Percentiles rank a stretch among this genome's conserved stretches.
These are phyloP conservation scores for Eragrostis curvula DNA, from an alignment of 176 grass and related monocot genomes.

Conservation along the genomic window DNA sequence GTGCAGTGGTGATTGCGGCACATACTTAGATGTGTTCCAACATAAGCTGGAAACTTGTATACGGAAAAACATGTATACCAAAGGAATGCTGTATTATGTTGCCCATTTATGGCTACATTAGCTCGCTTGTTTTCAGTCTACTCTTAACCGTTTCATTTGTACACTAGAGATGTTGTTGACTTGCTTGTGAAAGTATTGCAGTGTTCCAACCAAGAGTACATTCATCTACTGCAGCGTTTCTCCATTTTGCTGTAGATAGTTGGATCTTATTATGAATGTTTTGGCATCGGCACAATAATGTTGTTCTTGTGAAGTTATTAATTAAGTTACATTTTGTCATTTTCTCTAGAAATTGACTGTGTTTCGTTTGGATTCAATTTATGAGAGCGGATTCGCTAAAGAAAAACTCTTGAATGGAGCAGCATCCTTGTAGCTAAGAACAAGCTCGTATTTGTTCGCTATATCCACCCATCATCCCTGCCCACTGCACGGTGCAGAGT, in stretches of 20 bases:
- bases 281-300: not conserved
- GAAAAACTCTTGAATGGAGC: not conserved
- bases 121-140: conserved; percentile 36
- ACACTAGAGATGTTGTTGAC: conserved; percentile 39
- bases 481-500: too few relatives aligned
- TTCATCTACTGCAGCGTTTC: not conserved
- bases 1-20: conserved; percentile 63
- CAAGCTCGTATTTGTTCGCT: too few relatives aligned
- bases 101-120: conserved; percentile 59
- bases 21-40: conserved; percentile 69
- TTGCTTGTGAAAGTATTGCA: conserved; percentile 45
- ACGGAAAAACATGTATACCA: conserved; percentile 53
- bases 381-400: not conserved
- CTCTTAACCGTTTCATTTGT: conserved; percentile 49
- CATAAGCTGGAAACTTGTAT: conserved; percentile 69
- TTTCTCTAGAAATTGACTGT: not conserved
- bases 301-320: conserved; percentile 18
- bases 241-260: conserved; percentile 8
- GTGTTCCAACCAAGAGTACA: conserved; percentile 35
- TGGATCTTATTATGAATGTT: conserved; percentile 25
- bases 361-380: not conserved
- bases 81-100: conserved; percentile 62
- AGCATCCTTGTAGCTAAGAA: too few relatives aligned
- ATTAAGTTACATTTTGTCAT: conserved; percentile 26
- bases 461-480: too few relatives aligned